These are phyloP conservation scores for Cystobasidium pallidum DNA, from an alignment of 1,284 basidiomycete species.

Conservation along the genomic window DNA sequence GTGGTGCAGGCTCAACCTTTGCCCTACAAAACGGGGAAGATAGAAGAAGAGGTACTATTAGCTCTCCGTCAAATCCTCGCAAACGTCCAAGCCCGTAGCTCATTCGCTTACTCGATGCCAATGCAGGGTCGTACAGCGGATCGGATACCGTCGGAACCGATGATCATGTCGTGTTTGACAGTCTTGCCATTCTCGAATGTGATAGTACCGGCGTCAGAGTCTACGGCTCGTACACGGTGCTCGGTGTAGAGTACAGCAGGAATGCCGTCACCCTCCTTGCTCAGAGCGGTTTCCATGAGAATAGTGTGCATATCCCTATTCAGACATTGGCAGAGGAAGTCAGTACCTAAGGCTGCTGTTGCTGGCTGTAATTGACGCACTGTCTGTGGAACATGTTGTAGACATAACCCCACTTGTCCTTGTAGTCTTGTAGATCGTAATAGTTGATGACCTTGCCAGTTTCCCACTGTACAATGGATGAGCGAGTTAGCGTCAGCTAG, in stretches of 20 bases:
- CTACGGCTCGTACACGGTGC: conserved; percentile 54
- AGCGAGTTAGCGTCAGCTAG: background rate
- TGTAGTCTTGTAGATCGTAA: conserved; percentile 53
- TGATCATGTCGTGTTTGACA: conserved; percentile 55
- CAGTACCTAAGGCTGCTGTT: background rate
- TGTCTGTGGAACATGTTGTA: conserved; percentile 57
- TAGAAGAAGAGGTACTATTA: background rate
- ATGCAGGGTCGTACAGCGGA: conserved; percentile 53
- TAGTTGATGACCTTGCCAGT: conserved; percentile 54
- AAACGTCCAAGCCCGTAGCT: background rate
- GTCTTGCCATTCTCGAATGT: conserved; percentile 56
- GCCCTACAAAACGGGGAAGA: conserved; percentile 43
- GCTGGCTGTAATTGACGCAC: conserved; percentile 9
- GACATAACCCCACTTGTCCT: conserved; percentile 54
- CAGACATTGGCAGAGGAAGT: background rate
- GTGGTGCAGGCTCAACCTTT: conserved; percentile 55
- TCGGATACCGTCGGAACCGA: conserved; percentile 57
- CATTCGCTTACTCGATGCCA: conserved; percentile 47
- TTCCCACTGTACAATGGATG: conserved; percentile 47
- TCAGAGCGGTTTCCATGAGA: conserved; percentile 54
- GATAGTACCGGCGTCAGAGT: conserved; percentile 54
- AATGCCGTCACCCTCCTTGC: conserved; percentile 53
- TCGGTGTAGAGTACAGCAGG: conserved; percentile 53
- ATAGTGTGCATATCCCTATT: conserved; percentile 55
- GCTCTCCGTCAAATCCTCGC: background rate